Conservation (phyloP, 305 asterid species). For the Coffea humblotiana region DNA sequence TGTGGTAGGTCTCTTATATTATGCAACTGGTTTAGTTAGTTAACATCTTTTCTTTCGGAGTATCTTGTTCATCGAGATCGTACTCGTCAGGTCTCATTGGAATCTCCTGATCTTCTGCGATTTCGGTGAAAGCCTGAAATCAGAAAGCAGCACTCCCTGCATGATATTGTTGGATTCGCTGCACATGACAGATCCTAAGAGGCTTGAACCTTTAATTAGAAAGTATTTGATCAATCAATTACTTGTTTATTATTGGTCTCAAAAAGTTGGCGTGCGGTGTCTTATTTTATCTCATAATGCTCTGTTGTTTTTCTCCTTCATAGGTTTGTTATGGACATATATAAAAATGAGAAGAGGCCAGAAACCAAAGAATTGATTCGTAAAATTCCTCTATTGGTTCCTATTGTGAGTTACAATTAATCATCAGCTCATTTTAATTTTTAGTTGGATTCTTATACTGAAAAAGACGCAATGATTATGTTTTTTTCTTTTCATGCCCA, state of each 20-base stretch:
- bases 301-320: background rate
- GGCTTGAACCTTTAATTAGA: slow-evolving; percentile 50
- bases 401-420: slow-evolving; percentile 32
- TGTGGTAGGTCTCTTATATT: slow-evolving; percentile 38
- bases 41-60: background rate
- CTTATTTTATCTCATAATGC: background rate
- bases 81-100: slow-evolving; percentile 50
- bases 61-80: background rate
- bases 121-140: slow-evolving; percentile 35
- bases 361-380: slow-evolving; percentile 25
- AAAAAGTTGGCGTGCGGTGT: background rate
- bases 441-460: background rate
- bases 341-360: slow-evolving; percentile 26
- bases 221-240: slow-evolving; percentile 30
- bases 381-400: slow-evolving; percentile 39
- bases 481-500: slow-evolving; percentile 8
- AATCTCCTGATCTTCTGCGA: slow-evolving; percentile 54
- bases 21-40: background rate
- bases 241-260: background rate
- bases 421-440: slow-evolving; percentile 1
- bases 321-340: slow-evolving; percentile 42
- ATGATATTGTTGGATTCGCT: slow-evolving; percentile 63
- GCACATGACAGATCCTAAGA: slow-evolving; percentile 35
- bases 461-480: background rate
- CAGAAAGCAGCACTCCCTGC: slow-evolving; percentile 44